Conservation (phyloP, 345 rosid genomes). For the Citrus sp. region DNA sequence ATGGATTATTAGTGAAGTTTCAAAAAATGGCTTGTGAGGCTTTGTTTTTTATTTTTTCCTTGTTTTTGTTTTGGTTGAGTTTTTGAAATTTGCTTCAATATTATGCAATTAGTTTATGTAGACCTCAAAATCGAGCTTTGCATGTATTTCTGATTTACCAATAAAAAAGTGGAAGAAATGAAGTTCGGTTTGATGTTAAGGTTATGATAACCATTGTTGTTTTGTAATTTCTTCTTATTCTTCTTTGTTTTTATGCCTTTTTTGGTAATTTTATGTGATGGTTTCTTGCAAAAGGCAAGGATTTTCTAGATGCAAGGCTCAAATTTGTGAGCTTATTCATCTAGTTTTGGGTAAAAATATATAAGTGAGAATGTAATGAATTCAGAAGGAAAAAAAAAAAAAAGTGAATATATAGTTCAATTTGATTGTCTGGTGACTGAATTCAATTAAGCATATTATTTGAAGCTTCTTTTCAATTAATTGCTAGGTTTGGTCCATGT, state of each 20-base stretch:
- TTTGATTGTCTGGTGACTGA: not conserved
- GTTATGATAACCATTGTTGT: not conserved
- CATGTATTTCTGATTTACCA: not conserved
- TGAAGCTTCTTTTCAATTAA: not conserved
- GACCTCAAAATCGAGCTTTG: slow-evolving; percentile 9
- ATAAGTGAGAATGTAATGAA: not conserved
- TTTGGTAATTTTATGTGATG: not conserved
- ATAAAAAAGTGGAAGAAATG: not conserved
- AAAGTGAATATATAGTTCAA: not conserved
- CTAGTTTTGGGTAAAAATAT: not conserved
- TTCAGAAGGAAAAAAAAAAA: not conserved
- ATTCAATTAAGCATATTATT: not conserved
- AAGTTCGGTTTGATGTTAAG: not conserved
- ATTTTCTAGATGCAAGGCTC: not conserved
- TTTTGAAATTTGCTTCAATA: not conserved
- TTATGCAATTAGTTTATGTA: not conserved
- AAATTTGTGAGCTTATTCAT: slow-evolving; percentile 6
- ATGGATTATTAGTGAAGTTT: not conserved
- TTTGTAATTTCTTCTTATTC: not conserved
- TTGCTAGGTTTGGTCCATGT: not conserved
- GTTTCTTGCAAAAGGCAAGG: not conserved
- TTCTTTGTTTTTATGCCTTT: not conserved
- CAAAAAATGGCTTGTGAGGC: not conserved
- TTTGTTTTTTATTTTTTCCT: not conserved
- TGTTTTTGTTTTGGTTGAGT: not conserved